Conservation (phyloP, 169 alveolate genomes). For the Besnoitia besnoiti region DNA sequence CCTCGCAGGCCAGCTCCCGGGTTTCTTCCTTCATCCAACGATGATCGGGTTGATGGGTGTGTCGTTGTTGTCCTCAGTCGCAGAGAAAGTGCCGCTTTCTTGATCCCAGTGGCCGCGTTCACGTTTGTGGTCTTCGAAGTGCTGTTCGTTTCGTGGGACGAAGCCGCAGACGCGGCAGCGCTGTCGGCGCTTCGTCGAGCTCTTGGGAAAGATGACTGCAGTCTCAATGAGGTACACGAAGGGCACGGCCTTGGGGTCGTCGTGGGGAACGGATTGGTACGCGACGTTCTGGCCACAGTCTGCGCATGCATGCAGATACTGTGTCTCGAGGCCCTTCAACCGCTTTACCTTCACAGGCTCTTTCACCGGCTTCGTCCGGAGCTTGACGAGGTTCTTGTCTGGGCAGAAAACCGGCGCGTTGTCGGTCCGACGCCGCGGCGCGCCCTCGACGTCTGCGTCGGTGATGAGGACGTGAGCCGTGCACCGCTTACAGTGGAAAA, state of each 20-base stretch:
- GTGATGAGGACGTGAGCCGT: conserved; percentile 49
- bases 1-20: too few species aligned
- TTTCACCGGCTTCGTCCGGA: conserved; percentile 28
- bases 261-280: conserved; percentile 66
- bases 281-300: conserved; percentile 61
- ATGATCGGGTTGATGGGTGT: conserved; percentile 68
- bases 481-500: conserved; percentile 61
- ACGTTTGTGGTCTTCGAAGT: conserved; percentile 64
- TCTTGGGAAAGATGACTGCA: conserved; percentile 38
- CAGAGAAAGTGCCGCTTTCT: conserved; percentile 28
- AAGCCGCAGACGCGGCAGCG: conserved; percentile 66
- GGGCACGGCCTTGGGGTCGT: background rate
- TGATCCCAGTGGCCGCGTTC: conserved; percentile 67
- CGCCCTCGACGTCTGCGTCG: conserved; percentile 60
- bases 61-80: conserved; percentile 48
- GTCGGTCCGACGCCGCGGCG: conserved; percentile 67
- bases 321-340: conserved; percentile 64
- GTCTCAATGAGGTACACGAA: conserved; percentile 46
- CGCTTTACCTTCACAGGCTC: conserved; percentile 53
- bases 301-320: conserved; percentile 56
- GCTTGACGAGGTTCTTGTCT: conserved; percentile 43
- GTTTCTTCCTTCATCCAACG: conserved; percentile 52
- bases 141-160: conserved; percentile 48
- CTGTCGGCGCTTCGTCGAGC: background rate
- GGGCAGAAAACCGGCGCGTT: conserved; percentile 62